A percentile compares a stretch with the other conserved stretches of the same genome.
Evolutionary conservation across 495 filamentous ascomycete genomes (phyloP).

Genomic region (Penicillium salamii): DNA sequence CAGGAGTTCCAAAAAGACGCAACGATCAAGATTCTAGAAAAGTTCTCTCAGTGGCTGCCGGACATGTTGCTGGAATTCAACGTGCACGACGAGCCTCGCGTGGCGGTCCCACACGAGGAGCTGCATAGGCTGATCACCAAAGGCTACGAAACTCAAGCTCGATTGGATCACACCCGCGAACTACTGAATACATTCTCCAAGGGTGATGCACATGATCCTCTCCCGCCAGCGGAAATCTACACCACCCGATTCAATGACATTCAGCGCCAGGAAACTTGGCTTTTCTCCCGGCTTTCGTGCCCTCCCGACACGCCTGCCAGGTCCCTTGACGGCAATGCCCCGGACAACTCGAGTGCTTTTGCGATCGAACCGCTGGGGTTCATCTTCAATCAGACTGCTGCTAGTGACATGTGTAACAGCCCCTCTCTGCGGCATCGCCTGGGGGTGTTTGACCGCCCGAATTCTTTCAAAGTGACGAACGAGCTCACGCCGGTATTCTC

Average conservation of each 20-base stretch:
- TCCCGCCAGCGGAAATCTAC: not conserved
- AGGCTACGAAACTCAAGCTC: constrained; percentile 2
- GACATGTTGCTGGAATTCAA: constrained; percentile 78
- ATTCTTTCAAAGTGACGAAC: constrained; percentile 13
- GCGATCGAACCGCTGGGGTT: constrained; percentile 12
- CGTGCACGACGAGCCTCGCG: constrained; percentile 67
- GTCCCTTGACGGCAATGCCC: constrained; percentile 6
- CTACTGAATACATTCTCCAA: constrained; percentile 1
- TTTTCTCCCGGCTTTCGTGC: constrained; percentile 12
- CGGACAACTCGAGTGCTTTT: constrained; percentile 9
- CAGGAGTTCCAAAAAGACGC: constrained; percentile 6
- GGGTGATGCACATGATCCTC: not conserved
- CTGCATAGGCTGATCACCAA: constrained; percentile 6
- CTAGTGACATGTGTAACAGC: constrained; percentile 14
- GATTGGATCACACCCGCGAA: not conserved
- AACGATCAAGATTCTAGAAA: constrained; percentile 6
- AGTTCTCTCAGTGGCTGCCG: constrained; percentile 42
- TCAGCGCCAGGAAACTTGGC: constrained; percentile 18
- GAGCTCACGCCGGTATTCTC: constrained; percentile 17
- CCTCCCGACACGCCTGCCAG: constrained; percentile 11
- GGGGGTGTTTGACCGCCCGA: constrained; percentile 11
- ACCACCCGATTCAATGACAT: constrained; percentile 12
- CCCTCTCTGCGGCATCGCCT: constrained; percentile 16
- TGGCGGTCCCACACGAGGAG: constrained; percentile 54
- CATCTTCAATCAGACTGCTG: constrained; percentile 15